Evolutionary conservation across 257 asterid genomes (phyloP).

Genomic region (Penstemon newberryi): DNA sequence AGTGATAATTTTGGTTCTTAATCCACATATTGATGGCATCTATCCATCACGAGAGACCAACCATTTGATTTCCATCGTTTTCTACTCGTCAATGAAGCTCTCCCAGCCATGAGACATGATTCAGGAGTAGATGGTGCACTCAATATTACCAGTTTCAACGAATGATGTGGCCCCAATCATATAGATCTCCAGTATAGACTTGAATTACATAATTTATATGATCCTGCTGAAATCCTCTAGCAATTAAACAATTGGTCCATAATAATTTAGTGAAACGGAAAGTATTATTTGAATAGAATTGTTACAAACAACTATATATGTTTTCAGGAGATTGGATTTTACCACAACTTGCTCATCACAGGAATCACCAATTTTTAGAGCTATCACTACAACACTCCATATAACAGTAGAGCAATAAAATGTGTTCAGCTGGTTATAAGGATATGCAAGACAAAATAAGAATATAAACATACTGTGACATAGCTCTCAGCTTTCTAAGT

Average conservation of each 20-base stretch:
- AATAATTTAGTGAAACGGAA: neutral
- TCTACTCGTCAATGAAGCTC: neutral
- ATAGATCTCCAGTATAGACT: neutral
- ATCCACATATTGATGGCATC: too few species aligned
- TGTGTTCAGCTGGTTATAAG: neutral
- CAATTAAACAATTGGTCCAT: neutral
- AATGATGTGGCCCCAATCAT: neutral
- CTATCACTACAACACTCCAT: neutral
- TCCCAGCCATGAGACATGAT: neutral
- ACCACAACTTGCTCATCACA: neutral
- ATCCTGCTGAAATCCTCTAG: neutral
- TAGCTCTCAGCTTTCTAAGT: neutral
- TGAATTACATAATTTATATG: neutral
- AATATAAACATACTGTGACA: neutral
- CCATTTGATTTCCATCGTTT: neutral
- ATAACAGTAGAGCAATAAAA: neutral
- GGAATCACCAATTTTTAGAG: neutral
- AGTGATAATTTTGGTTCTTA: too few species aligned
- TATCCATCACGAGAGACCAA: neutral
- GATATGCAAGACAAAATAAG: neutral
- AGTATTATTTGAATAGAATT: neutral
- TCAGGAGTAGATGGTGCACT: neutral
- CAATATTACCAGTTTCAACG: neutral
- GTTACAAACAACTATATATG: neutral
- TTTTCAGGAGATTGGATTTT: neutral